Conservation (phyloP, 805 yeast genomes). For the Pichia paraexigua region DNA sequence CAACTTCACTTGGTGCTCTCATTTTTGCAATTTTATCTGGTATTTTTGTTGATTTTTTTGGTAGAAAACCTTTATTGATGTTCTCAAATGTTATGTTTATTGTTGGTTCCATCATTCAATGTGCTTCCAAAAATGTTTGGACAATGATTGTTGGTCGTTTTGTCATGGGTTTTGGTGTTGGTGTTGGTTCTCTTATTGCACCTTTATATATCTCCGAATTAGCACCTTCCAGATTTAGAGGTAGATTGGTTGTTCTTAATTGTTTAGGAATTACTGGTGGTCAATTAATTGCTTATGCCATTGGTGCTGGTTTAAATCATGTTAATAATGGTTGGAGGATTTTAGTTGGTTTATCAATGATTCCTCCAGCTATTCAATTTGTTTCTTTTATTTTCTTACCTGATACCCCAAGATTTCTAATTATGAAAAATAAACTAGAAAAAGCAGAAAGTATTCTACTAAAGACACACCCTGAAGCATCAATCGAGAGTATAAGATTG, state of each 20-base stretch:
- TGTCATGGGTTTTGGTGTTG: constrained; percentile 94
- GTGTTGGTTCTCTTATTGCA: constrained; percentile 89
- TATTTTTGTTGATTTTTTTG: constrained; percentile 68
- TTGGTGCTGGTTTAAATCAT: constrained; percentile 76
- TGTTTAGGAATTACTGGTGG: constrained; percentile 92
- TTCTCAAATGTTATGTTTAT: constrained; percentile 76
- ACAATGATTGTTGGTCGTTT: constrained; percentile 89
- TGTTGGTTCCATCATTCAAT: constrained; percentile 78
- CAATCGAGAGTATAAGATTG: constrained; percentile 54
- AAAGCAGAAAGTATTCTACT: constrained; percentile 60
- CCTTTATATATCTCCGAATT: constrained; percentile 88
- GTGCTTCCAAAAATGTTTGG: constrained; percentile 77
- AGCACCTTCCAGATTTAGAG: constrained; percentile 88
- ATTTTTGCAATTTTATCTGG: constrained; percentile 78
- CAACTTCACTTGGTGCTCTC: constrained; percentile 90
- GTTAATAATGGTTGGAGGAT: constrained; percentile 88
- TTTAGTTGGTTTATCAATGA: constrained; percentile 80
- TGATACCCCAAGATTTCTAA: constrained; percentile 88
- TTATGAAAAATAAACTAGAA: constrained; percentile 58
- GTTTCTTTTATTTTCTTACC: constrained; percentile 77
- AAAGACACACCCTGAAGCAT: constrained; percentile 54
- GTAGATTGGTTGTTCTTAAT: constrained; percentile 81
- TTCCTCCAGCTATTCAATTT: constrained; percentile 79
- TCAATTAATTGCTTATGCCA: constrained; percentile 87
- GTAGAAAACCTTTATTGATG: constrained; percentile 79